A percentile compares a stretch with the other conserved stretches of the same genome.
Evolutionary conservation across 495 filamentous ascomycete genomes (phyloP).

Genomic region (Aspergillus funiculosus): DNA sequence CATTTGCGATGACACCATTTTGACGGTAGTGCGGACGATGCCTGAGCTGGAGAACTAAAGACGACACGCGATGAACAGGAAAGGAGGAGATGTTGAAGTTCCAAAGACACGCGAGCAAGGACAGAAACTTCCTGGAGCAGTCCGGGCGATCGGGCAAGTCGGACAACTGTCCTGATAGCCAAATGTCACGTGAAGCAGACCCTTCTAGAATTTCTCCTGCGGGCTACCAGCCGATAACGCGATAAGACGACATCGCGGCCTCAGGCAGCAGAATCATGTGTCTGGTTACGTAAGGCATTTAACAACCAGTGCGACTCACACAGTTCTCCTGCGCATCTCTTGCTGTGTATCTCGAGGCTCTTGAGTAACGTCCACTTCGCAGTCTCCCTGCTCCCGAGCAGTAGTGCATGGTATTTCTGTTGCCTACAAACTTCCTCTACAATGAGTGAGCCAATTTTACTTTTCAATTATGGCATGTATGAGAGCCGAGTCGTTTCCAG

Average conservation of each 20-base stretch:
- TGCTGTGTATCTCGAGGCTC: conserved; percentile 1
- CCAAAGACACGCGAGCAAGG: conserved; percentile 23
- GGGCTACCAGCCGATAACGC: neutral
- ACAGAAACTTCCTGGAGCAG: conserved; percentile 23
- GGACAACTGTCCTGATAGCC: conserved; percentile 27
- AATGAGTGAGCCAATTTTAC: too few relatives aligned
- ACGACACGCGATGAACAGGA: conserved; percentile 13
- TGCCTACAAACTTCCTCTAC: too few relatives aligned
- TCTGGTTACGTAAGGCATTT: conserved; percentile 17
- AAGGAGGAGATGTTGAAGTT: conserved; percentile 7
- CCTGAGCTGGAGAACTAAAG: conserved; percentile 8
- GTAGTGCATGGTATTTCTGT: too few relatives aligned
- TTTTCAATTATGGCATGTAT: neutral
- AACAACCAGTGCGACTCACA: conserved; percentile 17
- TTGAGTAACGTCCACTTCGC: conserved; percentile 12
- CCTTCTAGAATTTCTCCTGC: conserved; percentile 3
- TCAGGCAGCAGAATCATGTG: conserved; percentile 16
- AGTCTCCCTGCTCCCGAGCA: neutral
- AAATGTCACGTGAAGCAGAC: conserved; percentile 18
- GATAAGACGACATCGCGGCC: neutral
- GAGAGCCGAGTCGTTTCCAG: conserved; percentile 1
- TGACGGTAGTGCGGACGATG: conserved; percentile 20
- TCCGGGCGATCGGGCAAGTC: conserved; percentile 22
- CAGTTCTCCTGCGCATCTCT: conserved; percentile 12
- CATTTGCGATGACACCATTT: conserved; percentile 48